phyloP scores from a whole-genome alignment of 2,329 filamentous ascomycete genomes.

The Neoarthrinium moseri region DNA sequence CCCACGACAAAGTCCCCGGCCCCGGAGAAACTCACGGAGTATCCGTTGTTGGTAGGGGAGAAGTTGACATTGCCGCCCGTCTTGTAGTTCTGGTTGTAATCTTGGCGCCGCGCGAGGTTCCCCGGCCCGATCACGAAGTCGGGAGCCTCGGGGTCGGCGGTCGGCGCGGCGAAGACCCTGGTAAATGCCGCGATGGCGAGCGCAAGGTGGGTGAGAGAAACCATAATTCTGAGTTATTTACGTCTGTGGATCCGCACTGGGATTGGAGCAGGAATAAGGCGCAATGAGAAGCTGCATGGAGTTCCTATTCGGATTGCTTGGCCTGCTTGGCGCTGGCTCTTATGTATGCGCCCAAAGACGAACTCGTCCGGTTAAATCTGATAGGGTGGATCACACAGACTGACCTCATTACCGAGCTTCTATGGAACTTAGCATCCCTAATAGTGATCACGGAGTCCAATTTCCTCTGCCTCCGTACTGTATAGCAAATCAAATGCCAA shows the following conservation, averaged over 20 bases:
- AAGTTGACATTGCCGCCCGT: constrained; percentile 33
- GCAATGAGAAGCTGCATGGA: background rate
- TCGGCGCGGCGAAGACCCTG: constrained; percentile 20
- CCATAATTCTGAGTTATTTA: constrained; percentile 17
- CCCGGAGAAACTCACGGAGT: constrained; percentile 42
- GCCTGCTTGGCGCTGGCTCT: background rate
- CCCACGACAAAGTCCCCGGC: constrained; percentile 55
- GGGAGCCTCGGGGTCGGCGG: constrained; percentile 18
- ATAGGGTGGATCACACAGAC: background rate
- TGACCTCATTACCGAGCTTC: background rate
- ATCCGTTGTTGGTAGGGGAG: constrained; percentile 26
- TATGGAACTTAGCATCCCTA: background rate
- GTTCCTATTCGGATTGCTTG: background rate
- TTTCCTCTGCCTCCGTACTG: background rate
- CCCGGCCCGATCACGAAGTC: constrained; percentile 24
- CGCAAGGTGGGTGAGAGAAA: constrained; percentile 19
- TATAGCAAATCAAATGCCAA: constrained; percentile 5
- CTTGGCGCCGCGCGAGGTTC: constrained; percentile 25
- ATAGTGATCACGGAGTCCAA: background rate
- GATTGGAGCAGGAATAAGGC: too few species aligned
- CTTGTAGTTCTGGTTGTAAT: constrained; percentile 42
- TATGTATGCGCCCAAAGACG: background rate
- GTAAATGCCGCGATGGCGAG: constrained; percentile 21
- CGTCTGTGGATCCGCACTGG: background rate
- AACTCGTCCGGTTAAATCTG: background rate